Evolutionary conservation across 2,329 filamentous ascomycete genomes (phyloP).

Genomic region (Calycina marina): DNA sequence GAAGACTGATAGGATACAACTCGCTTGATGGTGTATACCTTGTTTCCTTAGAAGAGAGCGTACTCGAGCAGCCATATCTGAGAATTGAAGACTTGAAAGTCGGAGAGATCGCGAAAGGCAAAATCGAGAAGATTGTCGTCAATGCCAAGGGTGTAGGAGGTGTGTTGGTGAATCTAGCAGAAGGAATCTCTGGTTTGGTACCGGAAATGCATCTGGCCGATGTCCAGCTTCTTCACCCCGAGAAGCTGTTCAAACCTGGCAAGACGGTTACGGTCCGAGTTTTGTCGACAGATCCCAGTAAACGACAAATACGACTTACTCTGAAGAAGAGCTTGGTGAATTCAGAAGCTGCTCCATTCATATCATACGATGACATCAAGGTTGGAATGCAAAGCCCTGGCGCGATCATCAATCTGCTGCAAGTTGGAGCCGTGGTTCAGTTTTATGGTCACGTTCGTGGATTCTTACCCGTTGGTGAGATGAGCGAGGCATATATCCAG

Average conservation of each 20-base stretch:
- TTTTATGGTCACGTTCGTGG: conserved; percentile 77
- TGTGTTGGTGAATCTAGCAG: conserved; percentile 68
- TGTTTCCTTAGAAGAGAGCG: conserved; percentile 65
- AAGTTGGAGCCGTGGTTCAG: conserved; percentile 73
- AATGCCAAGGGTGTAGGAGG: conserved; percentile 66
- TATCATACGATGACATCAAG: conserved; percentile 58
- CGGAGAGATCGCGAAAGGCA: conserved; percentile 67
- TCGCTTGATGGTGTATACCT: conserved; percentile 74
- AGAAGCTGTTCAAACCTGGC: conserved; percentile 89
- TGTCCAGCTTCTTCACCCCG: conserved; percentile 73
- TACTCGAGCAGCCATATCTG: conserved; percentile 79
- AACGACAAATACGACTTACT: conserved; percentile 70
- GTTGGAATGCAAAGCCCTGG: conserved; percentile 70
- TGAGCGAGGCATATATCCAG: conserved; percentile 93
- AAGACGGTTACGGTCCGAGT: conserved; percentile 75
- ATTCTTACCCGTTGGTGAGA: conserved; percentile 86
- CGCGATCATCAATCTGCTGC: conserved; percentile 69
- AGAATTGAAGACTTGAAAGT: conserved; percentile 81
- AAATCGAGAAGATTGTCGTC: conserved; percentile 71
- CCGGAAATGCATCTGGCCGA: conserved; percentile 82
- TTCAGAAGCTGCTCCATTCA: conserved; percentile 68
- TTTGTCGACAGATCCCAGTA: conserved; percentile 61
- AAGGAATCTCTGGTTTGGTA: conserved; percentile 80
- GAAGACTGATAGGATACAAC: conserved; percentile 76
- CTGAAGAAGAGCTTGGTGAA: conserved; percentile 92